Evolutionary conservation across 306 rosid genomes (phyloP), one percentile per base, ranked within the genome.

Genomic region (Parietaria judaica): DNA sequence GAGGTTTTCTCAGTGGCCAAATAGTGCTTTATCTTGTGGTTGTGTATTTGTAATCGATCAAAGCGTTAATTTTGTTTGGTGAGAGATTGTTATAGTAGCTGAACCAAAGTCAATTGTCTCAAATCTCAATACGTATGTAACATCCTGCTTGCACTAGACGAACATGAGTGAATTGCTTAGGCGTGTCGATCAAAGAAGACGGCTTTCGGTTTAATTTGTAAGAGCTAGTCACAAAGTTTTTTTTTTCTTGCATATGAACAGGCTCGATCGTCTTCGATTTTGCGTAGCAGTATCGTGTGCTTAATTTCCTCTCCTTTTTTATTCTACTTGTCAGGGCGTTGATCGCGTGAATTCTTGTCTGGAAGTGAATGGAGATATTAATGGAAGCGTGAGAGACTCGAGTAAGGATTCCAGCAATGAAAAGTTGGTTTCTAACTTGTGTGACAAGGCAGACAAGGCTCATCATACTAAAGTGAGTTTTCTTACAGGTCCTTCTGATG

Each of bases 141-240:
- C 90, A 75, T 84, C 80, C 90, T 76, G 96, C 82, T 87, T 85
- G 89, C 88, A 84, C 86, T 79, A 74, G 86, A 79, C 78, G 78
- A 85, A 73, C 84, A 76, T 75, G 87, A 85, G 72, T 88, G 94
- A 82, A 69, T 81, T 89, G 86, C 89, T 82, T 87, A 86, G 95
- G 97, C 94, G 94, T 94, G 82, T 76, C 99, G 83, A 66, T 38
- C 74, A 63, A 66, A 81, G 95, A 81, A 86, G 97, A 82, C 89
- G 94, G 87, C 95, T 88, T 86, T 72, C 91, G 72, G 77, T 49
- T 89, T 88, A 72, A 86, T 94, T 89, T 84, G 99, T 88, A 94
- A 94, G 99, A 88, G 85, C 90, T 86, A 80, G 97, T 81, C 89
- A 81, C 55, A 49, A 77, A 58, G 86, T 85, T 47, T 14, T 54